A percentile compares a stretch with the other conserved stretches of the same genome.
Evolutionary conservation across 768 basidiomycete species (phyloP).

Genomic region (Phaeotremella skinneri): DNA sequence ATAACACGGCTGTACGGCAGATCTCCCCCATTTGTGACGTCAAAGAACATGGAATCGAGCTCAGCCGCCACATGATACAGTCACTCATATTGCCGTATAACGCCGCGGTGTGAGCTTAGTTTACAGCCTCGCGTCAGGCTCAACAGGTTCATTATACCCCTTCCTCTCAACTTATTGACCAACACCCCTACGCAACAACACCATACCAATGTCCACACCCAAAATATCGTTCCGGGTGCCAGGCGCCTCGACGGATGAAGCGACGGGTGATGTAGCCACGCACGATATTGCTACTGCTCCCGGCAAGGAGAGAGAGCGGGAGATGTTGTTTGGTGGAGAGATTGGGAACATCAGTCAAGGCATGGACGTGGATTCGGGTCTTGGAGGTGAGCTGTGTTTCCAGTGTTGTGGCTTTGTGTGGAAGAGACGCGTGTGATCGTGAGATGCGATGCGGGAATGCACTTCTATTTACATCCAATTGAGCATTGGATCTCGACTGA

Average conservation of each 20-base stretch:
- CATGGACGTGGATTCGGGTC: conserved; percentile 13
- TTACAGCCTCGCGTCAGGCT: too few relatives aligned
- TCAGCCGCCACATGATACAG: too few relatives aligned
- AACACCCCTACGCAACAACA: background rate
- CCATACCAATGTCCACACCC: conserved; percentile 37
- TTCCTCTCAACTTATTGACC: too few relatives aligned
- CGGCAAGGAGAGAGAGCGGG: conserved; percentile 84
- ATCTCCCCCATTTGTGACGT: too few relatives aligned
- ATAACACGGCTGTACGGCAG: too few relatives aligned
- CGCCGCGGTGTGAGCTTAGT: too few relatives aligned
- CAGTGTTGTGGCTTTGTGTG: too few relatives aligned
- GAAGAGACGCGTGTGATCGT: too few relatives aligned
- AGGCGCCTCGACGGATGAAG: conserved; percentile 14
- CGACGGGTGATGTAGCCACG: conserved; percentile 37
- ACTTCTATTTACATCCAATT: background rate
- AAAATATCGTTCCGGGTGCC: conserved; percentile 42
- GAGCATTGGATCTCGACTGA: background rate
- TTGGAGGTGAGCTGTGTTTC: background rate
- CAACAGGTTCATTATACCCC: too few relatives aligned
- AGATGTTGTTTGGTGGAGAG: conserved; percentile 74
- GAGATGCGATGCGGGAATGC: too few relatives aligned
- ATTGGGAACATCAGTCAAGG: conserved; percentile 65
- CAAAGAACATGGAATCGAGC: too few relatives aligned
- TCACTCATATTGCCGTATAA: too few relatives aligned
- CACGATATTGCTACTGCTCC: conserved; percentile 70